Conservation (phyloP, 768 basidiomycete species). For the Crassisporium funariophilum region DNA sequence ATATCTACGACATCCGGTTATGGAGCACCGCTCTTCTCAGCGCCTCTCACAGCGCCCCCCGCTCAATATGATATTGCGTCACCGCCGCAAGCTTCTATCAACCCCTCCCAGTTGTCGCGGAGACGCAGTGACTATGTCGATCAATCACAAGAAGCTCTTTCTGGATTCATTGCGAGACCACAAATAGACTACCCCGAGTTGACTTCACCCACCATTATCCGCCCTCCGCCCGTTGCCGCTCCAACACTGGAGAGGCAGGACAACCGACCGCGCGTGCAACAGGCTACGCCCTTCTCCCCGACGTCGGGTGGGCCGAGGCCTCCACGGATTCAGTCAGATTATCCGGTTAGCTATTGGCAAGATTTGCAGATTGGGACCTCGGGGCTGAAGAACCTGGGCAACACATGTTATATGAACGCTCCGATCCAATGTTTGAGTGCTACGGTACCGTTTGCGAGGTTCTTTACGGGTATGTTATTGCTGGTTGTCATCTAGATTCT, state of each 20-base stretch:
- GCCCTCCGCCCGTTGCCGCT: slow-evolving; percentile 81
- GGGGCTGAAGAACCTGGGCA: slow-evolving; percentile 92
- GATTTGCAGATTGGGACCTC: slow-evolving; percentile 78
- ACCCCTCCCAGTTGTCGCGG: slow-evolving; percentile 66
- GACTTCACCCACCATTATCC: slow-evolving; percentile 56
- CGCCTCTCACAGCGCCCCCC: slow-evolving; percentile 43
- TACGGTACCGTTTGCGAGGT: slow-evolving; percentile 89
- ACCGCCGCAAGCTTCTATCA: slow-evolving; percentile 86
- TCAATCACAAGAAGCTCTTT: slow-evolving; percentile 67
- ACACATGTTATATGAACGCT: slow-evolving; percentile 99
- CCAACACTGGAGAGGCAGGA: slow-evolving; percentile 78
- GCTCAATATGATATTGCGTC: slow-evolving; percentile 54
- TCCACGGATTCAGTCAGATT: slow-evolving; percentile 73
- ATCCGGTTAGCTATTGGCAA: slow-evolving; percentile 83
- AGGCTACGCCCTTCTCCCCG: slow-evolving; percentile 25
- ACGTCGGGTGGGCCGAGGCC: slow-evolving; percentile 47
- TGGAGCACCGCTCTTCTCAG: slow-evolving; percentile 46
- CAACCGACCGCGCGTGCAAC: slow-evolving; percentile 57
- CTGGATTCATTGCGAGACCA: slow-evolving; percentile 41
- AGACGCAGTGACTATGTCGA: slow-evolving; percentile 82
- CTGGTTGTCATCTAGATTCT: slow-evolving; percentile 12
- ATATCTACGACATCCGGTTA: slow-evolving; percentile 32
- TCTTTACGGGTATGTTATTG: slow-evolving; percentile 75
- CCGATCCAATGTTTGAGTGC: slow-evolving; percentile 96
- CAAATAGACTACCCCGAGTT: slow-evolving; percentile 85